These are phyloP conservation scores for Glycyrrhiza uralensis DNA, from an alignment of 306 rosid species.

Conservation along the genomic window DNA sequence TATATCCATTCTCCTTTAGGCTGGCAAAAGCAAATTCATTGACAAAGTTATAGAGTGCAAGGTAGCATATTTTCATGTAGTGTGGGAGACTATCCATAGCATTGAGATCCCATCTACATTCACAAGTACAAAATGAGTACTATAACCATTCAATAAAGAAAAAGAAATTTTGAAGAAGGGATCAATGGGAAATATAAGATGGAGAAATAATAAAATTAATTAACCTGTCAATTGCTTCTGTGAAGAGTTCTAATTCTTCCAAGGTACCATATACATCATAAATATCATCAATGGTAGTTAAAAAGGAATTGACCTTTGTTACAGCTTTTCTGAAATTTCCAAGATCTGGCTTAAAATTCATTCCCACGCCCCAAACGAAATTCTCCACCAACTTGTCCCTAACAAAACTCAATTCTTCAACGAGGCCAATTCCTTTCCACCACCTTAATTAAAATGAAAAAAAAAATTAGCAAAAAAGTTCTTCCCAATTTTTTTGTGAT, in stretches of 20 bases:
- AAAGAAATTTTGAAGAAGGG: not conserved
- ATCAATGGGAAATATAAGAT: not conserved
- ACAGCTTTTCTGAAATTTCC: not conserved
- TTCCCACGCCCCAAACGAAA: not conserved
- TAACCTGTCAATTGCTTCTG: not conserved
- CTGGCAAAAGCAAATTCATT: not conserved
- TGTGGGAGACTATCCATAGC: no score
- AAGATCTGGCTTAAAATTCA: not conserved
- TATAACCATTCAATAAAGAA: not conserved
- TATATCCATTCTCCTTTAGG: not conserved
- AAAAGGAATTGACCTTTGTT: not conserved
- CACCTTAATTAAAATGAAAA: not conserved
- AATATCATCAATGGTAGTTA: not conserved
- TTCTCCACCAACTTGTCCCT: not conserved
- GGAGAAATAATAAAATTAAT: no score
- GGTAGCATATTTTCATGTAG: no score
- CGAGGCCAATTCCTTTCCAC: not conserved
- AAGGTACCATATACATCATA: no score
- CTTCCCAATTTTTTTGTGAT: not conserved
- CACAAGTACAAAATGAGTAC: not conserved
- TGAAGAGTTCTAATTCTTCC: not conserved
- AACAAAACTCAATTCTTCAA: not conserved
- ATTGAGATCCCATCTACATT: not conserved
- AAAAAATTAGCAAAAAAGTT: not conserved
- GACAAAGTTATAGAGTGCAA: no score